Evolutionary conservation across 441 rosid genomes (phyloP).

Genomic region (Rhodomyrtus psidioides): DNA sequence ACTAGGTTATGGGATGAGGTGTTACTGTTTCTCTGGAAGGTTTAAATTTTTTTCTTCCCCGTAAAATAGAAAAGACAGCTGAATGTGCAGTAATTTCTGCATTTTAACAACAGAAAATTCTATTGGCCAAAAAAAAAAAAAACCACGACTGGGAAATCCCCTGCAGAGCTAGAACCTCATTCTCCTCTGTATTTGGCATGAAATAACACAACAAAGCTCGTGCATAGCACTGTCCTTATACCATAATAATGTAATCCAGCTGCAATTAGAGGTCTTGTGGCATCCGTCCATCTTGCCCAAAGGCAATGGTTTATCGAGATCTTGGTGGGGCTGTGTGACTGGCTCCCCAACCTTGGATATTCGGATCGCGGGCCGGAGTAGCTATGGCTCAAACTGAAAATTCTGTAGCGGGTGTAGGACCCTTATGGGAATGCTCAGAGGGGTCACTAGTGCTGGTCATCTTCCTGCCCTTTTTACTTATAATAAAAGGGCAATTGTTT

Average conservation of each 20-base stretch:
- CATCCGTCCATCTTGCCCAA: not conserved
- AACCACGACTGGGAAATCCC: not conserved
- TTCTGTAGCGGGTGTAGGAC: not conserved
- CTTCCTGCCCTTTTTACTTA: not conserved
- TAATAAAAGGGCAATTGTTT: not conserved
- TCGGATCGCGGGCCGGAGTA: not conserved
- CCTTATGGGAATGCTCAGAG: not conserved
- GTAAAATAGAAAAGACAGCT: not conserved
- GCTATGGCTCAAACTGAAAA: not conserved
- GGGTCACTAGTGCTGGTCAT: not conserved
- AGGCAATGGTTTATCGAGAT: not conserved
- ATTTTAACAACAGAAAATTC: not conserved
- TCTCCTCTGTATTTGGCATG: not conserved
- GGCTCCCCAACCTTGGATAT: not conserved
- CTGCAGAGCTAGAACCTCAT: not conserved
- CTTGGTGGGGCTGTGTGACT: not conserved
- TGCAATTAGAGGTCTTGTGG: not conserved
- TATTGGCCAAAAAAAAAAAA: not conserved
- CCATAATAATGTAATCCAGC: not conserved
- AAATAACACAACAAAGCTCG: not conserved
- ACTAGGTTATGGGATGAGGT: not conserved
- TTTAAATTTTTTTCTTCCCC: not conserved
- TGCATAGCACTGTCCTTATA: not conserved
- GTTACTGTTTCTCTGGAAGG: not conserved
- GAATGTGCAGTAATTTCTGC: not conserved